Conservation (phyloP, 805 yeast genomes). For the Candida dajiaensis region DNA sequence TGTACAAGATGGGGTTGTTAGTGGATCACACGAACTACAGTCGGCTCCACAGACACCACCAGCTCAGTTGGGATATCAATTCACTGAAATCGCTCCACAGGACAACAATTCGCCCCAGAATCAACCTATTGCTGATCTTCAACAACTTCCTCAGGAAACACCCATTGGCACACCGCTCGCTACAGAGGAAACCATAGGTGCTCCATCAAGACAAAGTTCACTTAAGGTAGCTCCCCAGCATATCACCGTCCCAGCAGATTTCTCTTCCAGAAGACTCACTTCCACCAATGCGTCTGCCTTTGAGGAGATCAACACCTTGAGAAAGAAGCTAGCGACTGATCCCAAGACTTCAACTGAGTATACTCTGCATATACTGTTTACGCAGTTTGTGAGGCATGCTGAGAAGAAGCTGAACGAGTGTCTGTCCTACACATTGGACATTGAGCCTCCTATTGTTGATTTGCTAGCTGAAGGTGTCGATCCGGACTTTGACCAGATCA, state of each 20-base stretch:
- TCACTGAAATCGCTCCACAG: slow-evolving; percentile 17
- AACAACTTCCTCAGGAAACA: not conserved
- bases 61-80: slow-evolving; percentile 5
- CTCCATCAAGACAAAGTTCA: not conserved
- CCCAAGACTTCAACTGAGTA: slow-evolving; percentile 78
- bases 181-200: not conserved
- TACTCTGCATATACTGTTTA: slow-evolving; percentile 88
- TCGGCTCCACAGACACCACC: not conserved
- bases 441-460: slow-evolving; percentile 76
- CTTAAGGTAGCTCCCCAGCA: not conserved
- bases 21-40: not conserved
- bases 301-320: slow-evolving; percentile 22
- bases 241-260: not conserved
- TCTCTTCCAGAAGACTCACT: slow-evolving; percentile 7
- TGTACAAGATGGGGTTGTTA: not conserved
- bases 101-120: slow-evolving; percentile 1
- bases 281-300: slow-evolving; percentile 17
- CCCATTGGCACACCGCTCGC: not conserved
- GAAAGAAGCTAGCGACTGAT: slow-evolving; percentile 43
- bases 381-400: slow-evolving; percentile 91
- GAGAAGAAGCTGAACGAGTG: slow-evolving; percentile 80
- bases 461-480: slow-evolving; percentile 83
- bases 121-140: not conserved
- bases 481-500: slow-evolving; percentile 77
- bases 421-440: slow-evolving; percentile 52